Conservation (phyloP, 208 protist genomes). For the Spongospora subterranea region DNA sequence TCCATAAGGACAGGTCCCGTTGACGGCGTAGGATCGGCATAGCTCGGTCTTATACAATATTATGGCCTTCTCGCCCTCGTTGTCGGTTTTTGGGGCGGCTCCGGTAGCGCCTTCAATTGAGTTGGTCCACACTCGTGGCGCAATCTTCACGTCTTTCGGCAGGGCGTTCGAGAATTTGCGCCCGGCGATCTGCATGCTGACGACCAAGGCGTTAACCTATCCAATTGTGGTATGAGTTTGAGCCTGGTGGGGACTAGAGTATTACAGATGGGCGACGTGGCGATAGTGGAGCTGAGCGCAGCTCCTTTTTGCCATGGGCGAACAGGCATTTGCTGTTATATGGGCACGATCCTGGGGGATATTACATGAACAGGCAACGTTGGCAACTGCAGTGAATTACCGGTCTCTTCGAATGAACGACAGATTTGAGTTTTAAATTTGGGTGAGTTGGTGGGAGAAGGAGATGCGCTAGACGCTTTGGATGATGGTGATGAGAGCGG, state of each 20-base stretch:
- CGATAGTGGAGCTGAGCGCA: not conserved
- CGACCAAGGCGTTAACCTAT: constrained; percentile 14
- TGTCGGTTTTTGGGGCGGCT: not conserved
- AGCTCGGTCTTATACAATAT: constrained; percentile 39
- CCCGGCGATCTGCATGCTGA: not conserved
- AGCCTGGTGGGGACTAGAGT: not conserved
- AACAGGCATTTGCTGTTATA: constrained; percentile 31
- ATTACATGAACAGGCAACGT: not conserved
- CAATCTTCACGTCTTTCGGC: not conserved
- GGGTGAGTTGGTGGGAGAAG: not conserved
- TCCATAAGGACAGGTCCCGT: constrained; percentile 27
- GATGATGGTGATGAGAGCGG: not conserved
- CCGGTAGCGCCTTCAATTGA: not conserved
- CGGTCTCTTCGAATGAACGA: not conserved
- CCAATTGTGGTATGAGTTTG: not conserved
- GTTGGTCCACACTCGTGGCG: too few relatives aligned
- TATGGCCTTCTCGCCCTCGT: not conserved
- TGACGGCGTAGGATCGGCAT: not conserved
- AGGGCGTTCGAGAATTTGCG: not conserved
- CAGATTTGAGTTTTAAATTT: constrained; percentile 45
- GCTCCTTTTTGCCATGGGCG: constrained; percentile 25
- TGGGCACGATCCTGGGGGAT: not conserved
- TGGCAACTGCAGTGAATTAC: not conserved
- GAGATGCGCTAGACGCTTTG: not conserved
- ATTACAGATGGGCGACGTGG: not conserved